phyloP scores from a whole-genome alignment of 345 rosid species.

The Salix viminalis region DNA sequence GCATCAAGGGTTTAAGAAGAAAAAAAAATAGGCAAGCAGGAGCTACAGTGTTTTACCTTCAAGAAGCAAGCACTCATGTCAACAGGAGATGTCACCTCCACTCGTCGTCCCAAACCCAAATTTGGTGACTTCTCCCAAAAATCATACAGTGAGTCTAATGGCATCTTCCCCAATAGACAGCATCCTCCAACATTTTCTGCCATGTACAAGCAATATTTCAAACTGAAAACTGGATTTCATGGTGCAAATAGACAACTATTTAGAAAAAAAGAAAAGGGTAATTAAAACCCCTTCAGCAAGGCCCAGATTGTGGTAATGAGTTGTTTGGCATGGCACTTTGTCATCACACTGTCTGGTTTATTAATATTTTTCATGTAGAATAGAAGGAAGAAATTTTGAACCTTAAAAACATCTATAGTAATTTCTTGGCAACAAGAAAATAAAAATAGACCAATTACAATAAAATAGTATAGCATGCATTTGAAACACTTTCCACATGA shows the following conservation, averaged over 20 bases:
- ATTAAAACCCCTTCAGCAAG: background rate
- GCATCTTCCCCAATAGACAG: slow-evolving; percentile 76
- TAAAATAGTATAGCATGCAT: background rate
- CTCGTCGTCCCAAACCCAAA: slow-evolving; percentile 78
- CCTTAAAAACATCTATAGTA: background rate
- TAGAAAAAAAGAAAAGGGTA: background rate
- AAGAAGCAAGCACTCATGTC: slow-evolving; percentile 72
- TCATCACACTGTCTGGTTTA: background rate
- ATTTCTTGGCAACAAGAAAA: background rate
- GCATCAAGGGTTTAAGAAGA: background rate
- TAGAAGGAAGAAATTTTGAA: background rate
- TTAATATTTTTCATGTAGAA: background rate
- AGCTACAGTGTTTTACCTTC: slow-evolving; percentile 50
- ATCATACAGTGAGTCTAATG: slow-evolving; percentile 57
- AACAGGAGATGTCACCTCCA: slow-evolving; percentile 58
- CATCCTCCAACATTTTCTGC: slow-evolving; percentile 80
- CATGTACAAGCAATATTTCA: slow-evolving; percentile 14
- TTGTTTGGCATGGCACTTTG: background rate
- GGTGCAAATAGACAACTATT: background rate
- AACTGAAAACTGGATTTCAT: background rate
- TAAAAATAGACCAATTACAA: background rate
- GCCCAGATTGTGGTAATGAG: background rate
- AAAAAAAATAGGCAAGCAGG: background rate
- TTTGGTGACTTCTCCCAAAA: slow-evolving; percentile 81
- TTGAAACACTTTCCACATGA: background rate